These are phyloP conservation scores for Aurinia saxatilis DNA, from an alignment of 345 rosid species.

Conservation along the genomic window DNA sequence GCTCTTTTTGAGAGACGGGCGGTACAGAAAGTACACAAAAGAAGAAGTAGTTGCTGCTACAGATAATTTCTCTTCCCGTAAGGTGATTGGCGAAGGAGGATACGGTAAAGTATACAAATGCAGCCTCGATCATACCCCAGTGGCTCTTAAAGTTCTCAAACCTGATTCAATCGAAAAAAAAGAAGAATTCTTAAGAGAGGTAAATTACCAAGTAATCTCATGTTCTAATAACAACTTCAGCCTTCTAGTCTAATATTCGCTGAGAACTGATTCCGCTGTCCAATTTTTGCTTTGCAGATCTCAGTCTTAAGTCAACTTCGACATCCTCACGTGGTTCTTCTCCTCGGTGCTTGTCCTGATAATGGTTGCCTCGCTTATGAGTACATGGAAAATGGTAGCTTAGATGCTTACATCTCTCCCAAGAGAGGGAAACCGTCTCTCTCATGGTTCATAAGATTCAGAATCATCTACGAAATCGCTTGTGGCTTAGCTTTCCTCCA, in stretches of 20 bases:
- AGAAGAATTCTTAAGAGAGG: conserved; percentile 85
- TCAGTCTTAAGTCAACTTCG: conserved; percentile 76
- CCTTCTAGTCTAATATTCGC: not conserved
- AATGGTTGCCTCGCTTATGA: conserved; percentile 75
- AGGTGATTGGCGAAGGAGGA: conserved; percentile 79
- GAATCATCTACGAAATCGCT: conserved; percentile 67
- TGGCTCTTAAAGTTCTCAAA: conserved; percentile 70
- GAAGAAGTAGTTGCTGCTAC: conserved; percentile 65
- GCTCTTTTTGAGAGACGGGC: conserved; percentile 50
- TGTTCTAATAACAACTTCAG: not conserved
- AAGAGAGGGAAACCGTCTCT: conserved; percentile 57
- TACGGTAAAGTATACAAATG: conserved; percentile 88
- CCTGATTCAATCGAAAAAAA: conserved; percentile 49
- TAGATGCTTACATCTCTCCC: conserved; percentile 53
- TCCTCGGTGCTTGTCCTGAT: conserved; percentile 90
- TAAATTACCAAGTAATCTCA: conserved; percentile 9
- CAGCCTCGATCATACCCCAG: conserved; percentile 72
- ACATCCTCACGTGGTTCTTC: conserved; percentile 73
- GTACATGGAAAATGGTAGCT: conserved; percentile 77
- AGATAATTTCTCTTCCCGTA: conserved; percentile 47
- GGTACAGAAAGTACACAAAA: conserved; percentile 64
- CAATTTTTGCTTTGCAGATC: conserved; percentile 44
- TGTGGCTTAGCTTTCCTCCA: conserved; percentile 84
- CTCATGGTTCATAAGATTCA: conserved; percentile 76
- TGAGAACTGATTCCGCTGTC: not conserved